phyloP scores from a whole-genome alignment of 805 yeast genomes.

The Metschnikowia aberdeeniae region DNA sequence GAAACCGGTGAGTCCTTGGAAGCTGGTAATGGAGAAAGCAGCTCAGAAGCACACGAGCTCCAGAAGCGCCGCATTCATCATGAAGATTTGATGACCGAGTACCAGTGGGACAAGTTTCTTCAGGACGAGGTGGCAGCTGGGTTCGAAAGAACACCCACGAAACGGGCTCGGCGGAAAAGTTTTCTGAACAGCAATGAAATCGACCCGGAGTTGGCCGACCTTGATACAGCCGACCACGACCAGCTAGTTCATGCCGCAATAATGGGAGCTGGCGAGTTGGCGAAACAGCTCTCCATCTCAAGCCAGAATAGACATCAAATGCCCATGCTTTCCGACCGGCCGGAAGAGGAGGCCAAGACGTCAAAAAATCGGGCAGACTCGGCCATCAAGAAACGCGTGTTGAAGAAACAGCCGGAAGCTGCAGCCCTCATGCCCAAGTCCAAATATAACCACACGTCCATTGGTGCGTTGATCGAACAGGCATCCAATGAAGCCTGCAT shows the following conservation, averaged over 20 bases:
- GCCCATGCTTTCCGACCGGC: slow-evolving; percentile 5
- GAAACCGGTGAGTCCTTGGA: slow-evolving; percentile 21
- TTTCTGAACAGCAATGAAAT: slow-evolving; percentile 20
- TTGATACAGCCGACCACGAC: slow-evolving; percentile 48
- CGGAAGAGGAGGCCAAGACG: slow-evolving; percentile 2
- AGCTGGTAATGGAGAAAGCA: slow-evolving; percentile 3
- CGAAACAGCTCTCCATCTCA: slow-evolving; percentile 35
- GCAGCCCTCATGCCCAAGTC: slow-evolving; percentile 8
- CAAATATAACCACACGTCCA: slow-evolving; percentile 25
- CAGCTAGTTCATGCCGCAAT: slow-evolving; percentile 68
- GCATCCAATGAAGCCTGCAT: slow-evolving; percentile 31
- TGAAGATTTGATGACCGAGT: slow-evolving; percentile 46
- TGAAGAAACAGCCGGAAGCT: slow-evolving; percentile 6
- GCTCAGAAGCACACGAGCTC: slow-evolving; percentile 1
- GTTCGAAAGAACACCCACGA: slow-evolving; percentile 14
- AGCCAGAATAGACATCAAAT: slow-evolving; percentile 3
- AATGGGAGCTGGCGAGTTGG: slow-evolving; percentile 61
- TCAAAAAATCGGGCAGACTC: slow-evolving; percentile 9
- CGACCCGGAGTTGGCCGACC: slow-evolving; percentile 37
- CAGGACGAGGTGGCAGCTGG: slow-evolving; percentile 22
- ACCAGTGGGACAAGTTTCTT: slow-evolving; percentile 44
- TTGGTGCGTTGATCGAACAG: slow-evolving; percentile 34
- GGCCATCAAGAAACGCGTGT: slow-evolving; percentile 8
- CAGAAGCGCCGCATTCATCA: slow-evolving; percentile 19
- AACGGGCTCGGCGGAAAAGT: slow-evolving; percentile 9